Percentiles rank a stretch among this genome's conserved stretches.
Conservation (phyloP, 768 basidiomycete species). For the Boletus subcaerulescens region DNA sequence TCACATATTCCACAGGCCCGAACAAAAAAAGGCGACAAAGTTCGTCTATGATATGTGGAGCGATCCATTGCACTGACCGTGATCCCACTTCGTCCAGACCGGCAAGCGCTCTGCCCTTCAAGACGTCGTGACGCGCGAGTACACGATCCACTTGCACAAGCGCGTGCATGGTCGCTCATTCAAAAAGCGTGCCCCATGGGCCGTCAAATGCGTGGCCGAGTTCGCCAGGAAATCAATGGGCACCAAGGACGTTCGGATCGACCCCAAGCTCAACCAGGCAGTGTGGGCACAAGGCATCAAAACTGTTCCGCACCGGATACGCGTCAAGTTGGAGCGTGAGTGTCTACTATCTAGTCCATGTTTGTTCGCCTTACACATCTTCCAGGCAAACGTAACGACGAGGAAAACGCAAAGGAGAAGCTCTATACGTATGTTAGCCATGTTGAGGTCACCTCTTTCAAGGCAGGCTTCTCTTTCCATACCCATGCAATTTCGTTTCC, state of each 20-base stretch:
- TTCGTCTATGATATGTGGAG: constrained; percentile 27
- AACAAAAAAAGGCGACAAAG: constrained; percentile 33
- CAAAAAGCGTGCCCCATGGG: constrained; percentile 97
- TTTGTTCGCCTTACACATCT: background rate
- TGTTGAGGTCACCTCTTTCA: constrained; percentile 77
- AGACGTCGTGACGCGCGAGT: constrained; percentile 98
- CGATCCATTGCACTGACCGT: background rate
- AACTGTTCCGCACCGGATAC: constrained; percentile 86
- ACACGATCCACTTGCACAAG: constrained; percentile 98
- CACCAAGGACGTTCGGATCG: constrained; percentile 88
- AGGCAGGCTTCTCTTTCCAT: constrained; percentile 49
- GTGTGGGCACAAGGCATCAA: constrained; percentile 94
- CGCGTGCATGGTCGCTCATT: constrained; percentile 88
- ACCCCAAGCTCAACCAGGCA: constrained; percentile 95
- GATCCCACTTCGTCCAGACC: constrained; percentile 38
- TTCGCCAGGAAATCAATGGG: constrained; percentile 97
- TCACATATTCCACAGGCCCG: constrained; percentile 38
- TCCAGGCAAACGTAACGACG: constrained; percentile 95
- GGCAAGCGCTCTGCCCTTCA: constrained; percentile 96
- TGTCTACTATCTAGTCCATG: constrained; percentile 13
- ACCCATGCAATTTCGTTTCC: background rate
- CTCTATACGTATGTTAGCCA: constrained; percentile 88
- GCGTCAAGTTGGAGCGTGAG: constrained; percentile 92
- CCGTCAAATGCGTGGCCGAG: constrained; percentile 88
- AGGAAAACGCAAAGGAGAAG: constrained; percentile 98